Base-by-base conservation (phyloP, 345 rosid genomes). In the Murraya paniculata region DNA sequence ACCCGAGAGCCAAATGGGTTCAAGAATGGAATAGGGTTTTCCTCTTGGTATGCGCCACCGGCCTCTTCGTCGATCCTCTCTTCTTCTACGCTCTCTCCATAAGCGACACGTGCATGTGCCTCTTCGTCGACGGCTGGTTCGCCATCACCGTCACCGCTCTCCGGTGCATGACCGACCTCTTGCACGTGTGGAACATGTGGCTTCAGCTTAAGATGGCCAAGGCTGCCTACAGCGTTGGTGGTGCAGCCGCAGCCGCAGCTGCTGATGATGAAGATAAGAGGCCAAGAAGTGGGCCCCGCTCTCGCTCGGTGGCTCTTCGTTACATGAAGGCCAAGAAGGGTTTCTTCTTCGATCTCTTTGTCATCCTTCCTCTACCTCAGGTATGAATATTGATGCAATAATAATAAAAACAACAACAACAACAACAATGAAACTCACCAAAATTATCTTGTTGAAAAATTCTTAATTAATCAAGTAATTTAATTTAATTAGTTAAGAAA, bases 151-250 rank as follows among this genome's bases (percentile, higher is more conserved):
- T 96, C 38, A 92, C 97, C 5, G 97, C 82, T 19, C 89, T 96
- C 86, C 91, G 98, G 71, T 96, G 97, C 89, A 91, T 92, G 98
- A 89, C 93, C 36, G 99, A 96, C 82, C 85, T 82, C 24, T 80
- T 96, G 77, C 97, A 96, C 81, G 81, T 93, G 4, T 96, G 97
- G 96, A 93, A 96, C 85, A 89, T 96, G 88, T 96, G 93, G 93
- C 79, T 92, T 69, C 93, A 89, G 70, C 78, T 96, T 77, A 89
- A 85, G 81, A 87, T 92, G 88, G 89, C 92, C 71, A 83, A 81
- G 68, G 82, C 79, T 28, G 28, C 75, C 22, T 53, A 62, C 21
- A 76, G 79, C 5, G 50, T 50, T 16, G 79, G 72, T 22, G 88
- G 75, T 36, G 77, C 61, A 21, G 38, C 61, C 7, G 3, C 59